Evolutionary conservation across 805 yeast species (phyloP).

Genomic region (Barnettozyma californica): DNA sequence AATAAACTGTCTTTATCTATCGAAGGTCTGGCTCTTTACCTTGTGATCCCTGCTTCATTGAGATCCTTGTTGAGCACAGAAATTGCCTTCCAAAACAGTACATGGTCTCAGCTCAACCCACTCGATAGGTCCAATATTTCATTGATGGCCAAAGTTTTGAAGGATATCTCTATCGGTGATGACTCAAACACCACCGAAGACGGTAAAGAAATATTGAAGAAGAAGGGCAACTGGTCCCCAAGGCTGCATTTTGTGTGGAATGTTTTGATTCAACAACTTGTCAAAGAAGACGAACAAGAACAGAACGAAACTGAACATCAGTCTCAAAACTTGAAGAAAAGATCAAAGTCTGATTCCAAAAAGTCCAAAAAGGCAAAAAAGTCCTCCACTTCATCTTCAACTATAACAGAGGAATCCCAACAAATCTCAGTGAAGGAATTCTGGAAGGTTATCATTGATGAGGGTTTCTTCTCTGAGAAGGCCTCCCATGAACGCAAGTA

Average conservation of each 20-base stretch:
- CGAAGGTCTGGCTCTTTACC: slow-evolving; percentile 75
- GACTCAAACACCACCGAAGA: slow-evolving; percentile 13
- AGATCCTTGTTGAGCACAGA: slow-evolving; percentile 10
- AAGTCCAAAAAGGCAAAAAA: slow-evolving; percentile 20
- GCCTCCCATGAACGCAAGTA: slow-evolving; percentile 83
- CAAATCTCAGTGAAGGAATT: slow-evolving; percentile 46
- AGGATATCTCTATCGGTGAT: slow-evolving; percentile 43
- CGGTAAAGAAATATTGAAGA: slow-evolving; percentile 31
- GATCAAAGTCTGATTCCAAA: slow-evolving; percentile 31
- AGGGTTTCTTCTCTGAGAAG: slow-evolving; percentile 66
- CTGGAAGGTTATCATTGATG: slow-evolving; percentile 78
- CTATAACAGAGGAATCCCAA: slow-evolving; percentile 26
- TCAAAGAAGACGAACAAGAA: slow-evolving; percentile 23
- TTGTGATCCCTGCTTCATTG: slow-evolving; percentile 39
- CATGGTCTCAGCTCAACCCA: slow-evolving; percentile 75
- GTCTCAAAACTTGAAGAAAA: slow-evolving; percentile 33
- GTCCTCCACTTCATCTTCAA: slow-evolving; percentile 6
- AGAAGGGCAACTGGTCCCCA: slow-evolving; percentile 70
- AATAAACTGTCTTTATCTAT: slow-evolving; percentile 56
- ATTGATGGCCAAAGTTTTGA: slow-evolving; percentile 54
- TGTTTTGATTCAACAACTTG: slow-evolving; percentile 41
- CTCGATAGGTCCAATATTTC: slow-evolving; percentile 63
- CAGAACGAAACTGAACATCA: slow-evolving; percentile 17
- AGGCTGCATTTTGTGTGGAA: slow-evolving; percentile 75
- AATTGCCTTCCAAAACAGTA: slow-evolving; percentile 16